Percentiles rank a stretch among this genome's conserved stretches.
Conservation (phyloP, 768 basidiomycete genomes). For the Coprinopsis strossmayeri region DNA sequence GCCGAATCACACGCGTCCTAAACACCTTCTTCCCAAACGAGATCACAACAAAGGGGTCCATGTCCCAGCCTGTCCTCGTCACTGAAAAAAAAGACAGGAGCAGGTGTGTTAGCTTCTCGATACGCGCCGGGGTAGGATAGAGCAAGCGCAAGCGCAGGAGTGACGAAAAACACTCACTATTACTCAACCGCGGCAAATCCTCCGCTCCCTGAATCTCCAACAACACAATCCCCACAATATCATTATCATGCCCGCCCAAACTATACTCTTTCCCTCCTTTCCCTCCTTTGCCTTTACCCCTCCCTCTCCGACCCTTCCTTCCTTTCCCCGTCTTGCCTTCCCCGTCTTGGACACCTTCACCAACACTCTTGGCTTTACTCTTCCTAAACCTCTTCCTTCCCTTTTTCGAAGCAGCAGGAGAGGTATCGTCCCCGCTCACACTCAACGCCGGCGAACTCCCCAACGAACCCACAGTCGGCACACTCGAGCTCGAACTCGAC, state of each 20-base stretch:
- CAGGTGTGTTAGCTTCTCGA: too few relatives aligned
- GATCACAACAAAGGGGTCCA: slow-evolving; percentile 96
- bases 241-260: slow-evolving; percentile 62
- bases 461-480: neutral
- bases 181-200: slow-evolving; percentile 81
- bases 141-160: neutral
- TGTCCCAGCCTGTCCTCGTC: slow-evolving; percentile 87
- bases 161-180: slow-evolving; percentile 51
- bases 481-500: neutral
- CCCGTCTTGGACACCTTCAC: neutral
- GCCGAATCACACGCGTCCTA: slow-evolving; percentile 82
- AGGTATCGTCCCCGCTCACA: too few relatives aligned
- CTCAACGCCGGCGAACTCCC: too few relatives aligned
- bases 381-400: too few relatives aligned
- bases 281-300: slow-evolving; percentile 10
- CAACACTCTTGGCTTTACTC: neutral
- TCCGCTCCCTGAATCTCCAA: slow-evolving; percentile 81
- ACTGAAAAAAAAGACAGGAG: too few relatives aligned
- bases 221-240: slow-evolving; percentile 93
- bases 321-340: slow-evolving; percentile 3
- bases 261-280: slow-evolving; percentile 19
- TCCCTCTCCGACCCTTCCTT: neutral
- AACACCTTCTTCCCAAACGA: slow-evolving; percentile 98
- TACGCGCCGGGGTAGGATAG: too few relatives aligned
- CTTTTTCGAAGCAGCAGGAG: too few relatives aligned